Conservation (phyloP, 805 yeast genomes). For the Metschnikowia similis region DNA sequence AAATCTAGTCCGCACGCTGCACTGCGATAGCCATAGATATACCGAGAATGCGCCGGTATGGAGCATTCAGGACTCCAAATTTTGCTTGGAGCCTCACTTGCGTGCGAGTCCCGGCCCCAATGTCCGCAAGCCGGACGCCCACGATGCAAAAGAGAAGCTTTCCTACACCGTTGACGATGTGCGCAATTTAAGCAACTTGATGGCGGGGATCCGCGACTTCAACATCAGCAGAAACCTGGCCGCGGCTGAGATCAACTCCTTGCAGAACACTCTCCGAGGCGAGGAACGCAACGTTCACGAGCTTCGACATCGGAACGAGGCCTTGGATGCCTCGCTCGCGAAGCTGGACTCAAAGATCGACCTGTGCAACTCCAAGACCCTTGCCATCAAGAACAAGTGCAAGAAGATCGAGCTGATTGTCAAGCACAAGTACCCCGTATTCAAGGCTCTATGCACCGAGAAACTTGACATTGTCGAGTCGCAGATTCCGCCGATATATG, state of each 20-base stretch:
- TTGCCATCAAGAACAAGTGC: constrained; percentile 20
- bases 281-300: neutral
- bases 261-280: neutral
- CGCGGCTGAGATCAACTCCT: constrained; percentile 17
- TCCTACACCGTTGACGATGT: constrained; percentile 15
- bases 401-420: constrained; percentile 16
- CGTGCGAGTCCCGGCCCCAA: neutral
- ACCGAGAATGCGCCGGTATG: constrained; percentile 12
- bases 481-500: constrained; percentile 27
- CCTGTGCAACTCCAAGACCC: constrained; percentile 18
- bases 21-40: neutral
- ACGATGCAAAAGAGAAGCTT: neutral
- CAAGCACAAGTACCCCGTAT: constrained; percentile 16
- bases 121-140: neutral
- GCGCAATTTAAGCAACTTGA: constrained; percentile 12
- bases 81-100: constrained; percentile 7
- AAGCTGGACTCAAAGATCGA: constrained; percentile 25
- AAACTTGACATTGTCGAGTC: constrained; percentile 24
- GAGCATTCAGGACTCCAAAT: constrained; percentile 8
- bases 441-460: constrained; percentile 15
- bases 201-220: constrained; percentile 24
- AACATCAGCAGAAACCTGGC: constrained; percentile 20
- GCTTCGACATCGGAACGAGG: neutral
- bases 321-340: neutral
- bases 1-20: constrained; percentile 4